Base-by-base conservation (phyloP, 2,329 filamentous ascomycete species). In the Elsinoe perseae region DNA sequence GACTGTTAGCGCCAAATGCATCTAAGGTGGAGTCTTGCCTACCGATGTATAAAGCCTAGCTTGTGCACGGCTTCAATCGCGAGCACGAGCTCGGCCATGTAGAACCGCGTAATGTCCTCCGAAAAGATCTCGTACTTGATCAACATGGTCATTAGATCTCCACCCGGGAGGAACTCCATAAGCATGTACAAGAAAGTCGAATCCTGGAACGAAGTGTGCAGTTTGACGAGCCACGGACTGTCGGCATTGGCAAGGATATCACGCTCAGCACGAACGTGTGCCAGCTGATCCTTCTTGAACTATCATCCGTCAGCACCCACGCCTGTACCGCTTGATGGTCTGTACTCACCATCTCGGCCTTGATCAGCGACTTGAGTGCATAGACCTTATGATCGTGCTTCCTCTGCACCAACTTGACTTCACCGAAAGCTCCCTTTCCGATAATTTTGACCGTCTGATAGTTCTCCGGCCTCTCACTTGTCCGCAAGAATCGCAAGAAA, bases 91-190 rank as follows among this genome's bases (percentile, higher is more conserved):
- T 98, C 92, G 21, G 93, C 93, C 82, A 98, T 98, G 74, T 98
- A 98, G 74, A 98, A 98, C 16, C 93, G 84, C 27, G 93, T 98
- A 63, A 98, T 97, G 64, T 98, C 93, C 71, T 97, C 92, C 0
- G 90, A 95, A 72, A 98, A 98, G 70, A 98, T 96, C 71, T 98
- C 93, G 68, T 98, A 98, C 79, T 97, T 98, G 77, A 98, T 98
- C 64, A 98, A 79, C 93, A 98, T 98, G 2, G 93, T 98, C 93
- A 98, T 98, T 70, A 98, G 73, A 75, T 98, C 93, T 72, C 93
- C 93, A 72, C 93, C 93, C 6, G 93, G 93, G 71, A 98, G 80
- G 74, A 97, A 98, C 74, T 98, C 93, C 93, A 98, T 98, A 60
- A 98, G 79, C 85, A 98, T 93, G 77, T 98, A 98, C 32, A 98